Evolutionary conservation across 371 early-diverging fungal genomes (phyloP).

Genomic region (Mortierella sp.): DNA sequence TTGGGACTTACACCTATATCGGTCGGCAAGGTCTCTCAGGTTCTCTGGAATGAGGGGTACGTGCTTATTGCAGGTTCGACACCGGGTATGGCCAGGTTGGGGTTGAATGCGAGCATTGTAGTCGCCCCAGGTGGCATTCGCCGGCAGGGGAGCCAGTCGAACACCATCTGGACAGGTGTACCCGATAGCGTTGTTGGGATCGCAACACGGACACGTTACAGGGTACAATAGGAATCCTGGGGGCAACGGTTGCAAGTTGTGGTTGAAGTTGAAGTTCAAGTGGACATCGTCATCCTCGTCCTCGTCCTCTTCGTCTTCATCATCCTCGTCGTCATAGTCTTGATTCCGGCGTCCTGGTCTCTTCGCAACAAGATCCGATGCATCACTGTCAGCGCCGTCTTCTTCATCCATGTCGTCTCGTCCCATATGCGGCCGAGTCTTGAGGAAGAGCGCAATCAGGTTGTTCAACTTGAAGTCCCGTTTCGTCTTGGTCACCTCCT

Average conservation of each 20-base stretch:
- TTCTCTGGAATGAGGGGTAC: constrained; percentile 23
- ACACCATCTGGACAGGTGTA: constrained; percentile 37
- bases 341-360: constrained; percentile 5
- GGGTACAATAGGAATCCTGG: constrained; percentile 11
- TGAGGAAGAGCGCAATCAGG: constrained; percentile 37
- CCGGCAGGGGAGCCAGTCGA: constrained; percentile 28
- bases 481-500: constrained; percentile 30
- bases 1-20: constrained; percentile 37
- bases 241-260: background rate
- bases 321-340: constrained; percentile 1
- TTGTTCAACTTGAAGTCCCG: constrained; percentile 51
- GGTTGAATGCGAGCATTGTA: constrained; percentile 9
- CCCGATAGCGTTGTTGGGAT: constrained; percentile 40
- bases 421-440: constrained; percentile 40
- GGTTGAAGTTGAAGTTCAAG: background rate
- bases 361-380: constrained; percentile 29
- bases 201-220: constrained; percentile 41
- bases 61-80: constrained; percentile 21
- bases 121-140: constrained; percentile 11
- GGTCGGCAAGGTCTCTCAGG: constrained; percentile 14
- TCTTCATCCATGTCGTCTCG: constrained; percentile 44
- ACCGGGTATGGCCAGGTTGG: constrained; percentile 47
- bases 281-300: constrained; percentile 24
- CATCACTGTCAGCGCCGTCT: constrained; percentile 37
- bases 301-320: constrained; percentile 23